phyloP scores from a whole-genome alignment of 352 stramenopile species.

The Phytophthora hybrid region DNA sequence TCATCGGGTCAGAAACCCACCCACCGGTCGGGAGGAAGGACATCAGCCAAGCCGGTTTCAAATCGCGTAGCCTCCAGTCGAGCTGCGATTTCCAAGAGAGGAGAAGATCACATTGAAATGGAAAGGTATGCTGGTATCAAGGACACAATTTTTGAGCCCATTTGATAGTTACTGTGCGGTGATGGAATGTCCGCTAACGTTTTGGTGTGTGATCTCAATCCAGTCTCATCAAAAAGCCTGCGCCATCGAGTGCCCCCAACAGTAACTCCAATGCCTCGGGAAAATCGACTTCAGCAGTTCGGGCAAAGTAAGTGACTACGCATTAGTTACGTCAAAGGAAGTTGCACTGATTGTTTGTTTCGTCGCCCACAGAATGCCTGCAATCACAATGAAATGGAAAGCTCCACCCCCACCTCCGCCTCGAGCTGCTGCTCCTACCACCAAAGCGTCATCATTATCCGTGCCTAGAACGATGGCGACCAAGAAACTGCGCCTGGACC shows the following conservation, averaged over 20 bases:
- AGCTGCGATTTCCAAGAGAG: slow-evolving; percentile 31
- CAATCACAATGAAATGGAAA: slow-evolving; percentile 76
- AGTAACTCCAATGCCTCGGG: slow-evolving; percentile 1
- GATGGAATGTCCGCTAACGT: background rate
- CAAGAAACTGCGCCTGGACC: slow-evolving; percentile 34
- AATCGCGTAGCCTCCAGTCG: slow-evolving; percentile 33
- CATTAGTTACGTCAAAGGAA: background rate
- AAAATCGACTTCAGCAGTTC: slow-evolving; percentile 12
- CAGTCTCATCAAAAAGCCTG: slow-evolving; percentile 33
- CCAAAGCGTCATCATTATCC: slow-evolving; percentile 23
- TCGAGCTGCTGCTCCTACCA: slow-evolving; percentile 8
- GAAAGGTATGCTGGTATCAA: slow-evolving; percentile 43
- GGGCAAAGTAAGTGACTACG: slow-evolving; percentile 24
- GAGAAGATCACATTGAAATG: slow-evolving; percentile 46
- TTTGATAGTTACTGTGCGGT: background rate
- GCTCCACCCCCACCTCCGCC: slow-evolving; percentile 26
- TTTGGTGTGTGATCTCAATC: background rate
- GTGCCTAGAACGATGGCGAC: slow-evolving; percentile 18
- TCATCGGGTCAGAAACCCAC: slow-evolving; percentile 18
- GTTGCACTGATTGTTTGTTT: background rate
- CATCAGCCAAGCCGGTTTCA: slow-evolving; percentile 32
- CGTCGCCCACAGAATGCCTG: slow-evolving; percentile 54
- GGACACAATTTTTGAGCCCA: background rate
- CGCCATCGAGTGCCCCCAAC: background rate
- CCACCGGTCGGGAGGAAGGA: slow-evolving; percentile 12